phyloP scores from a whole-genome alignment of 805 yeast species.

The Pichia gijzeniarum region DNA sequence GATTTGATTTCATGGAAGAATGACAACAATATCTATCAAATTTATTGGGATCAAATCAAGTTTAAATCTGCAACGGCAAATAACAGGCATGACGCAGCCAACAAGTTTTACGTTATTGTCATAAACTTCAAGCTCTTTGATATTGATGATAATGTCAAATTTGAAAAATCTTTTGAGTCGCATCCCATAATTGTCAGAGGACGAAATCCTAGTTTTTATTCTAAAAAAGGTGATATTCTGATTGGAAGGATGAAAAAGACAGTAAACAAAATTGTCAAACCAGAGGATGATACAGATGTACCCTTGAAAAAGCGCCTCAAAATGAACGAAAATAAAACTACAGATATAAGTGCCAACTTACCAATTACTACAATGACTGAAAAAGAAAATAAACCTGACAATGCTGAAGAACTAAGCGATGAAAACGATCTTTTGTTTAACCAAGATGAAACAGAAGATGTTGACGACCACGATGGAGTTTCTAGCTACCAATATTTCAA shows the following conservation, averaged over 20 bases:
- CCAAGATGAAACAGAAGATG: neutral
- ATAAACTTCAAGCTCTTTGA: constrained; percentile 15
- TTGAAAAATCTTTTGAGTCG: constrained; percentile 17
- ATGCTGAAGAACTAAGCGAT: neutral
- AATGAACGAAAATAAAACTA: neutral
- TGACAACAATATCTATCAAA: neutral
- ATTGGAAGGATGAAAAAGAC: constrained; percentile 21
- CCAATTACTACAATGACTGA: neutral
- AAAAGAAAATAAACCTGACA: neutral
- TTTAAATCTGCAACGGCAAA: constrained; percentile 29
- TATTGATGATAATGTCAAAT: constrained; percentile 19
- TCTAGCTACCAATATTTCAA: constrained; percentile 41
- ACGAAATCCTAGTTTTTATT: constrained; percentile 46
- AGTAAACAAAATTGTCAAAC: neutral
- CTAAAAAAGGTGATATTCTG: constrained; percentile 39
- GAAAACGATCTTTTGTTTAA: neutral
- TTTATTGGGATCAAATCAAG: constrained; percentile 28
- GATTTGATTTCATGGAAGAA: neutral
- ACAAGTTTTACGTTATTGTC: constrained; percentile 20
- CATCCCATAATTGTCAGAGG: constrained; percentile 47
- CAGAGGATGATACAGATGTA: neutral
- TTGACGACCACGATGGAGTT: neutral
- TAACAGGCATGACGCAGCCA: constrained; percentile 21
- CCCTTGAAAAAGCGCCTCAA: neutral
- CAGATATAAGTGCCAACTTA: neutral